Evolutionary conservation across 1,139 yeast genomes (phyloP).

Genomic region (Zygoascus meyerae): DNA sequence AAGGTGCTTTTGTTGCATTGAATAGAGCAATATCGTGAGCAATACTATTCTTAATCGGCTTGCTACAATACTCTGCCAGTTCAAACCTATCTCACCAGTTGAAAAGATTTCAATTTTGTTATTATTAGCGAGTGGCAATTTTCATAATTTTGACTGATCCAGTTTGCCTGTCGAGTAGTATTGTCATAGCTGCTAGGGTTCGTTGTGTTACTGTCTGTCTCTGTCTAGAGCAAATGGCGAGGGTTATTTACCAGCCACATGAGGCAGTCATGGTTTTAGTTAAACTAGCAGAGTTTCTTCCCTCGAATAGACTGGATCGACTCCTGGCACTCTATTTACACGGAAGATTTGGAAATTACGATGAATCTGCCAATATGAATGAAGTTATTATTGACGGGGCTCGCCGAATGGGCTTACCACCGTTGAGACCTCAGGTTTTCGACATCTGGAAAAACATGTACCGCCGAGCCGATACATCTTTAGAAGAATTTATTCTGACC

Average conservation of each 20-base stretch:
- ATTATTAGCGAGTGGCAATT: too few species aligned
- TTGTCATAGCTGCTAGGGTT: not conserved
- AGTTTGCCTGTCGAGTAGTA: too few species aligned
- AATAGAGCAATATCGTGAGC: too few species aligned
- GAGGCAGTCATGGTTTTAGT: constrained; percentile 19
- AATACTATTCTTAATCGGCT: too few species aligned
- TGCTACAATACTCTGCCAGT: too few species aligned
- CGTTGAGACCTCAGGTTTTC: constrained; percentile 15
- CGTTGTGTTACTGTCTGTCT: not conserved
- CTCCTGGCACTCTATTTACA: constrained; percentile 19
- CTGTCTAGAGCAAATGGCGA: not conserved
- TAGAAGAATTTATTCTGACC: constrained; percentile 16
- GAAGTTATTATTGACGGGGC: constrained; percentile 12
- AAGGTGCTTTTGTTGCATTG: too few species aligned
- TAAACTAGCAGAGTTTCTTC: constrained; percentile 14
- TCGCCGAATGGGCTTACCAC: constrained; percentile 16
- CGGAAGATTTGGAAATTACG: constrained; percentile 18
- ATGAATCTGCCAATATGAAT: constrained; percentile 13
- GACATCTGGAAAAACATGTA: constrained; percentile 17
- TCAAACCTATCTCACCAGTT: too few species aligned
- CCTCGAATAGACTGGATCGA: constrained; percentile 14
- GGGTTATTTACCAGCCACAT: constrained; percentile 9
- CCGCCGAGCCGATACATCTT: constrained; percentile 18
- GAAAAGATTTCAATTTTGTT: too few species aligned
- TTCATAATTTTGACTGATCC: too few species aligned